A percentile compares a stretch with the other conserved stretches of the same genome.
Conservation (phyloP, 805 yeast genomes). For the Phaffomyces opuntiae region DNA sequence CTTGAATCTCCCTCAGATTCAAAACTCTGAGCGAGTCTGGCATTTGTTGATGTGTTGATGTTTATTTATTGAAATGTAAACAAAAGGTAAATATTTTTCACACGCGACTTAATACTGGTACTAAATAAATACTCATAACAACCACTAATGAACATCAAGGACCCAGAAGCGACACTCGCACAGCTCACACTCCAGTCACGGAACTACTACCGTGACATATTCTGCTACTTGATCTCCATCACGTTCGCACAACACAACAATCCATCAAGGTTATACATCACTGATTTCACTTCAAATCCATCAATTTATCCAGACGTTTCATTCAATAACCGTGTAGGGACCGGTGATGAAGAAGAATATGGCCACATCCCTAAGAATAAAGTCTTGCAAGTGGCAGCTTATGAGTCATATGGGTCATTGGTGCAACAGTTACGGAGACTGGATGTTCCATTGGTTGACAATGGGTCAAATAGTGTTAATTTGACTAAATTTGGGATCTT, state of each 20-base stretch:
- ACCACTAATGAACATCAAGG: too few relatives aligned
- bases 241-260: neutral
- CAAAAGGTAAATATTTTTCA: too few relatives aligned
- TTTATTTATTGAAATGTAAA: too few relatives aligned
- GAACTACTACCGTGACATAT: neutral
- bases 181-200: neutral
- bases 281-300: conserved; percentile 11
- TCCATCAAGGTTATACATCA: conserved; percentile 3
- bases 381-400: conserved; percentile 6
- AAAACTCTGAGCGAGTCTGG: neutral
- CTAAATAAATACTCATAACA: too few relatives aligned
- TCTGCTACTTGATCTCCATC: neutral
- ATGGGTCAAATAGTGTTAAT: neutral
- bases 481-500: conserved; percentile 6
- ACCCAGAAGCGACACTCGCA: neutral
- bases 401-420: neutral
- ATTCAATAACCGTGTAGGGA: conserved; percentile 2
- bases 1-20: neutral
- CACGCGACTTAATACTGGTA: too few relatives aligned
- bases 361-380: neutral
- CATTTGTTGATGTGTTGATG: too few relatives aligned
- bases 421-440: too few relatives aligned
- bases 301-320: neutral
- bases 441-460: too few relatives aligned
- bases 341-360: neutral